These are phyloP conservation scores for Trichoderma sp. DNA, from an alignment of 2,329 filamentous ascomycete species.

Conservation along the genomic window DNA sequence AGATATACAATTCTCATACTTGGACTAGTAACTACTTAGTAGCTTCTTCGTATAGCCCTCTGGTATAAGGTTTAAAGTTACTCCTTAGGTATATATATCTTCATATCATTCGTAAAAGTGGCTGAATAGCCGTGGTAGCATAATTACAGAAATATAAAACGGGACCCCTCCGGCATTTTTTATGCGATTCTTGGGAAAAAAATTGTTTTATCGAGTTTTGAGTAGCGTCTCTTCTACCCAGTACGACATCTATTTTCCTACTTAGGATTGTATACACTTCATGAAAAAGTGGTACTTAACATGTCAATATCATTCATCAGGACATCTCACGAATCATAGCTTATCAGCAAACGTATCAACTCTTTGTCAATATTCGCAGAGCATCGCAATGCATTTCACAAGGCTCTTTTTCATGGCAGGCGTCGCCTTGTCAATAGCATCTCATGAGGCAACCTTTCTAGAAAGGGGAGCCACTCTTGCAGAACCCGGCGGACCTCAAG, in stretches of 20 bases:
- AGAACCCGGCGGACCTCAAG: conserved; percentile 29
- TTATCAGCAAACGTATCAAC: neutral
- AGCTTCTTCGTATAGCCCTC: neutral
- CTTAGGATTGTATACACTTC: rapidly evolving
- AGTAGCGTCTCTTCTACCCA: neutral
- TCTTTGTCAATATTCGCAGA: neutral
- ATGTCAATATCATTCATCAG: neutral
- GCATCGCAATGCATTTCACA: neutral
- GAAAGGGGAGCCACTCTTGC: conserved; percentile 26
- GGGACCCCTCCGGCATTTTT: too few relatives aligned
- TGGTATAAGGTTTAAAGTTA: neutral
- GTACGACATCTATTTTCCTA: rapidly evolving
- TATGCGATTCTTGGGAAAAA: neutral
- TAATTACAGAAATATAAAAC: too few relatives aligned
- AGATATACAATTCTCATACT: too few relatives aligned
- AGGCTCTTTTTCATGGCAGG: neutral
- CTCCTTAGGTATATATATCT: rapidly evolving
- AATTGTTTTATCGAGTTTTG: neutral
- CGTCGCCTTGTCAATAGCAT: neutral
- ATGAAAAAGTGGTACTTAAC: neutral
- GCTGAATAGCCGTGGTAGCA: too few relatives aligned
- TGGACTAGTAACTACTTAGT: neutral
- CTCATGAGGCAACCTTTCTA: conserved; percentile 23
- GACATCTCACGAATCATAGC: neutral
- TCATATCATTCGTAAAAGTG: too few relatives aligned